Evolutionary conservation across 192 early-diverging fungal genomes (phyloP).

Genomic region (Podila epicladia): DNA sequence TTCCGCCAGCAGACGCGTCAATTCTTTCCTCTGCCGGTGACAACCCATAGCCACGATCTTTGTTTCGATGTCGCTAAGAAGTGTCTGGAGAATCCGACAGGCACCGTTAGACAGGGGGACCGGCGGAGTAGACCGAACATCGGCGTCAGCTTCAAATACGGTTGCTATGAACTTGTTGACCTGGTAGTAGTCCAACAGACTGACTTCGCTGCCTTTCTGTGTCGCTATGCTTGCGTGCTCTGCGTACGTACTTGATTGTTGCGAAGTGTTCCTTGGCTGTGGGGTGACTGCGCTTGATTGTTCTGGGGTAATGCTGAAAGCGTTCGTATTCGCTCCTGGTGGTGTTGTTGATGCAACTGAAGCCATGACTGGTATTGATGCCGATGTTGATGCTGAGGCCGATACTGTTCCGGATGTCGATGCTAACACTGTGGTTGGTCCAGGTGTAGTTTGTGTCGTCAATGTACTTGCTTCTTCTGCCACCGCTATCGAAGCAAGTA

Average conservation of each 20-base stretch:
- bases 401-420: background rate
- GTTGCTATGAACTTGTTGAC: constrained; percentile 22
- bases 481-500: too few relatives aligned
- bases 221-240: background rate
- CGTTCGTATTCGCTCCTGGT: too few relatives aligned
- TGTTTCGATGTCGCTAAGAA: constrained; percentile 18
- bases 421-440: background rate
- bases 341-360: too few relatives aligned
- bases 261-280: background rate
- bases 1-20: constrained; percentile 5
- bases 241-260: background rate
- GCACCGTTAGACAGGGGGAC: constrained; percentile 7
- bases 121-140: background rate
- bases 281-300: too few relatives aligned
- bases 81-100: constrained; percentile 17
- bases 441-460: background rate
- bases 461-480: background rate
- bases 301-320: too few relatives aligned
- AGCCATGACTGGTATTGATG: background rate
- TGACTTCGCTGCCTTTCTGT: background rate
- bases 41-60: constrained; percentile 41
- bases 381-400: background rate
- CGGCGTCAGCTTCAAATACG: background rate
- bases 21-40: constrained; percentile 16
- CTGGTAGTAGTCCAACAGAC: constrained; percentile 19